A percentile compares a stretch with the other conserved stretches of the same genome.
Evolutionary conservation across 352 stramenopile genomes (phyloP).

Genomic region (Phytophthora pisi): DNA sequence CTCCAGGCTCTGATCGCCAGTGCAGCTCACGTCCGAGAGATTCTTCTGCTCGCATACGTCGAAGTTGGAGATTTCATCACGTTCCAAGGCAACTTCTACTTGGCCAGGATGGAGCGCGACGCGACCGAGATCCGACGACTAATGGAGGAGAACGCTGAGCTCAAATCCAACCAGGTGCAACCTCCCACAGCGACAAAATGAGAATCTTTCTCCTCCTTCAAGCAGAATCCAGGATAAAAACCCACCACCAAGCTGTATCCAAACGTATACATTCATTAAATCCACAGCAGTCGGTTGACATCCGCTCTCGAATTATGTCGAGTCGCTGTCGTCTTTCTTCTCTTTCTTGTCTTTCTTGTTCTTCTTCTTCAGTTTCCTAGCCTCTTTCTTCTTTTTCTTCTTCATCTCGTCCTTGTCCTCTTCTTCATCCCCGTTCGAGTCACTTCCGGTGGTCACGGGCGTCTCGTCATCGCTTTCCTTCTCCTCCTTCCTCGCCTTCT

Average conservation of each 20-base stretch:
- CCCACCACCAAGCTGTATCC: slow-evolving; percentile 1
- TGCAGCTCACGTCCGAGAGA: not conserved
- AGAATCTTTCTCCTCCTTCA: not conserved
- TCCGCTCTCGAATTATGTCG: slow-evolving; percentile 12
- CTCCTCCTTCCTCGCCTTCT: slow-evolving; percentile 40
- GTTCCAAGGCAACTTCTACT: slow-evolving; percentile 66
- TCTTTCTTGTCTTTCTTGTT: slow-evolving; percentile 27
- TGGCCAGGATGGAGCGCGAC: slow-evolving; percentile 70
- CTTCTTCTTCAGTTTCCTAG: slow-evolving; percentile 30
- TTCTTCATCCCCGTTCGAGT: slow-evolving; percentile 24
- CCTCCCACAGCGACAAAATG: slow-evolving; percentile 12
- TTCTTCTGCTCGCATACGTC: slow-evolving; percentile 28
- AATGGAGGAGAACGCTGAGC: slow-evolving; percentile 14
- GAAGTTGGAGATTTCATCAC: slow-evolving; percentile 80
- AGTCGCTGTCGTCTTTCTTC: slow-evolving; percentile 2
- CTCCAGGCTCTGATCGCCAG: slow-evolving; percentile 1
- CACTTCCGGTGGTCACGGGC: slow-evolving; percentile 17
- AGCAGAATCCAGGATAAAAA: not conserved
- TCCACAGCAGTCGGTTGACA: slow-evolving; percentile 4
- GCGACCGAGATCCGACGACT: slow-evolving; percentile 43
- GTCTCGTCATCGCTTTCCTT: slow-evolving; percentile 26
- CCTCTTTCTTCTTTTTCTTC: slow-evolving; percentile 19
- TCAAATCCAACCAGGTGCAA: slow-evolving; percentile 7
- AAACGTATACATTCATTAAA: slow-evolving; percentile 27
- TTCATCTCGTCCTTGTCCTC: slow-evolving; percentile 14